Evolutionary conservation across 352 stramenopile species (phyloP).

Genomic region (Globisporangium paddicum): DNA sequence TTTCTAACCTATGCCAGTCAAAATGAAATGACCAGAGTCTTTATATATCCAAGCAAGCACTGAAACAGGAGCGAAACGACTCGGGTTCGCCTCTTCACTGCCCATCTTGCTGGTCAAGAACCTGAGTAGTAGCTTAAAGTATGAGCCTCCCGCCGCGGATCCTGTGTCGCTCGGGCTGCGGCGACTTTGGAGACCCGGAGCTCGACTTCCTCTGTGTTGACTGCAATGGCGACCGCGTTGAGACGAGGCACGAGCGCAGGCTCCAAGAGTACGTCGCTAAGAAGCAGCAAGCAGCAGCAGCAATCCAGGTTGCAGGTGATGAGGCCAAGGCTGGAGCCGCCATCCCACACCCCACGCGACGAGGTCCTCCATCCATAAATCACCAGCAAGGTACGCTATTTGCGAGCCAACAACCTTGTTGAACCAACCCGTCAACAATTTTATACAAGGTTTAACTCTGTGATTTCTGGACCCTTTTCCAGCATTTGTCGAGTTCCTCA

Average conservation of each 20-base stretch:
- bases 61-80: too few relatives aligned
- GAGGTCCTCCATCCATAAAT: conserved; percentile 39
- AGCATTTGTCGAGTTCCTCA: conserved; percentile 47
- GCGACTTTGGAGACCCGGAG: conserved; percentile 51
- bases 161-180: conserved; percentile 49
- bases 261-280: conserved; percentile 30
- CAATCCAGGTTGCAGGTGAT: neutral
- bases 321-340: neutral
- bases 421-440: too few relatives aligned
- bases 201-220: conserved; percentile 62
- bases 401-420: too few relatives aligned
- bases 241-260: conserved; percentile 36
- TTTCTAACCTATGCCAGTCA: too few relatives aligned
- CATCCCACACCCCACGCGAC: conserved; percentile 15
- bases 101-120: neutral
- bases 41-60: too few relatives aligned
- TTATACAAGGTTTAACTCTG: too few relatives aligned
- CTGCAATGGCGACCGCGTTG: conserved; percentile 50
- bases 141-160: conserved; percentile 52
- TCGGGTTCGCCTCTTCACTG: too few relatives aligned
- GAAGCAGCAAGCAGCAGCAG: neutral
- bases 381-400: conserved; percentile 46
- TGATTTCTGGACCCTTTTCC: neutral
- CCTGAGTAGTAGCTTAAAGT: neutral
- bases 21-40: too few relatives aligned